Base-by-base conservation (phyloP, 306 rosid genomes). In the Corylus avellana region DNA sequence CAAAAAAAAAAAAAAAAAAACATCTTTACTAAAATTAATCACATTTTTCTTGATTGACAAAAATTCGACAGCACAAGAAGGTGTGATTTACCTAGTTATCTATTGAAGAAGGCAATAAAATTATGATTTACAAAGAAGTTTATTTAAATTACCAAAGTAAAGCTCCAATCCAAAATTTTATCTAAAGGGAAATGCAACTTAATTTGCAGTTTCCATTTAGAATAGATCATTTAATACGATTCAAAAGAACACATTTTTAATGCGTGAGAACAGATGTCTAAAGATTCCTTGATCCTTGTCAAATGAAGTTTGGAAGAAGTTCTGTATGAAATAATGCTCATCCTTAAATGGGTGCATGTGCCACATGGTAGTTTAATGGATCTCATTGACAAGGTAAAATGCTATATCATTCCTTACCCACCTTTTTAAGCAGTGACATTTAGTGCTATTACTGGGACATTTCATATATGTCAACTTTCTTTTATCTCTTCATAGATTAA, bases 21-120 rank as follows among this genome's bases (percentile, higher is more conserved):
- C 44, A 42, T 12, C 3, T 3, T 39, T 9, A 59, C 57, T 79
- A 70, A 72, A 71, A 64, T 75, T 77, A 79, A 42, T 55, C 27
- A 18, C 82, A 76, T 56, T 67, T 20, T 75, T 39, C 72, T 18
- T 17, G 3, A 39, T 17, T 8, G 14, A 16, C 47, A 37, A 66
- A 58, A 16, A 17, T 32, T 18, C 13, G 39, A 5, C 72, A 67
- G 70, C 70, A 32, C 70, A 32, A 29, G 5, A 39, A 67, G 51
- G 50, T 11, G n/a, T 25, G 14, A 10, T 11, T 8, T 11, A 59
- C 66, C 66, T 59, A 59, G 32, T 59, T 20, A 59, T 11, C 66
- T 25, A 59, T 25, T 22, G 32, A 22, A 22, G 37, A 59, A 59
- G 39, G 66, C 37, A 25, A 59, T 25, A 25, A 25, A 25, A 59